Percentiles rank a stretch among this genome's conserved stretches.
phyloP scores from a whole-genome alignment of 2,329 filamentous ascomycete genomes.

The Fusarium aywerte region DNA sequence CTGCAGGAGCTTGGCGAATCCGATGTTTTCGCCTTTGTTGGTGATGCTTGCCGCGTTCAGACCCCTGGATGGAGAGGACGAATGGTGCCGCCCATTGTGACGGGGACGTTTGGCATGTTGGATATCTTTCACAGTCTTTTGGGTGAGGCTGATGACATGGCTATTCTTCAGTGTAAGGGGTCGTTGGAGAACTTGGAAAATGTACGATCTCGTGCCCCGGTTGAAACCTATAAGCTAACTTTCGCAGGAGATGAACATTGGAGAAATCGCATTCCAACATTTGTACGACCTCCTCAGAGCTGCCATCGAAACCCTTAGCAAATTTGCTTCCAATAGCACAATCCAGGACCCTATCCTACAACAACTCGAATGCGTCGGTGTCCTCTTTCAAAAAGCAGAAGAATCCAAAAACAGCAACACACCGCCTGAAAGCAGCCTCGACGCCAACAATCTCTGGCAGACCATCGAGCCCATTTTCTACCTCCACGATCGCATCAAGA shows the following conservation, averaged over 20 bases:
- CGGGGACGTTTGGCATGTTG: constrained; percentile 63
- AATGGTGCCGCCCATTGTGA: constrained; percentile 76
- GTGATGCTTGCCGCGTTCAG: constrained; percentile 54
- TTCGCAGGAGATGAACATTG: constrained; percentile 71
- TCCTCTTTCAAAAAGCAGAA: constrained; percentile 45
- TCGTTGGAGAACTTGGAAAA: constrained; percentile 76
- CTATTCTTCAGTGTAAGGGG: constrained; percentile 59
- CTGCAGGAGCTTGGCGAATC: constrained; percentile 75
- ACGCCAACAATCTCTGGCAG: constrained; percentile 71
- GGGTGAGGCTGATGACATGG: constrained; percentile 65
- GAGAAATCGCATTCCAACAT: constrained; percentile 51
- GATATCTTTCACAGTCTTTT: constrained; percentile 77
- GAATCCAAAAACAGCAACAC: constrained; percentile 25
- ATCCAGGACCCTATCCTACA: constrained; percentile 40
- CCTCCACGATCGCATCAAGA: constrained; percentile 56
- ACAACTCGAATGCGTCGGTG: constrained; percentile 44
- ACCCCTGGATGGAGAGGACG: constrained; percentile 60
- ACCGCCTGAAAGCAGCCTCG: constrained; percentile 24
- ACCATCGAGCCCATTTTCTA: constrained; percentile 85
- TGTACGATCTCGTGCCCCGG: neutral
- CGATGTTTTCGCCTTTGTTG: constrained; percentile 68
- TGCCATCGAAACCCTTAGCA: constrained; percentile 42
- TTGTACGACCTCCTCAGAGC: constrained; percentile 44
- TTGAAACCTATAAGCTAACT: neutral
- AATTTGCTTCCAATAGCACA: constrained; percentile 37